These are phyloP conservation scores for Metarhizium sp. DNA, from an alignment of 2,329 filamentous ascomycete genomes.

Conservation along the genomic window DNA sequence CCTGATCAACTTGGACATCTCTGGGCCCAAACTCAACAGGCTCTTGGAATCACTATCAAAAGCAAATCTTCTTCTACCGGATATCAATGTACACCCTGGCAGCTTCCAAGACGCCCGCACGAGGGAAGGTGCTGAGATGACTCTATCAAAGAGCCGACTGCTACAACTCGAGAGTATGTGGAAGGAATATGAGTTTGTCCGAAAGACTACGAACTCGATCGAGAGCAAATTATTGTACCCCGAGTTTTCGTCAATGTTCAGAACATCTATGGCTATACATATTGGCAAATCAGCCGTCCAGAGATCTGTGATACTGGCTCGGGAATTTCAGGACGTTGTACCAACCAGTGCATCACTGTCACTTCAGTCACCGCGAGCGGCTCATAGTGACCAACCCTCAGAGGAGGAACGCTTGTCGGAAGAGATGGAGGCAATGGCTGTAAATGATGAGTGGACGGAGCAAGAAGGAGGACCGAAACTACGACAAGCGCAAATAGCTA, in stretches of 20 bases:
- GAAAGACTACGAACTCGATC: slow-evolving; percentile 20
- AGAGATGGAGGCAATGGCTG: not conserved
- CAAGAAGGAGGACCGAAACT: not conserved
- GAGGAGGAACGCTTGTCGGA: not conserved
- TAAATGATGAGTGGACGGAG: not conserved
- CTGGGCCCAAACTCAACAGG: slow-evolving; percentile 9
- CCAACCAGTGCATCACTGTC: not conserved
- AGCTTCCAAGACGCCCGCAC: not conserved
- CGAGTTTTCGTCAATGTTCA: slow-evolving; percentile 17
- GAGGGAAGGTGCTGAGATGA: not conserved
- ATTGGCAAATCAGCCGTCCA: slow-evolving; percentile 14
- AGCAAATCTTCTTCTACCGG: slow-evolving; percentile 7
- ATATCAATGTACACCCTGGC: not conserved
- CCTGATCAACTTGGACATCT: slow-evolving; percentile 19
- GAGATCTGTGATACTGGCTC: slow-evolving; percentile 13
- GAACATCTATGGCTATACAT: slow-evolving; percentile 19
- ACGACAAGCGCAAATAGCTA: not conserved
- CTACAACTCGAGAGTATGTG: slow-evolving; percentile 24
- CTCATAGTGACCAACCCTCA: not conserved
- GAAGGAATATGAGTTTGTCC: slow-evolving; percentile 21
- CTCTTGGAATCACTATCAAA: slow-evolving; percentile 15
- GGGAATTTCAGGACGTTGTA: slow-evolving; percentile 10
- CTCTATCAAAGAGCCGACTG: slow-evolving; percentile 15
- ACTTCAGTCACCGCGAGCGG: not conserved
- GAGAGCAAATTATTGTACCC: slow-evolving; percentile 26